Conservation (phyloP, 2,329 filamentous ascomycete genomes). For the Apiospora koreana region DNA sequence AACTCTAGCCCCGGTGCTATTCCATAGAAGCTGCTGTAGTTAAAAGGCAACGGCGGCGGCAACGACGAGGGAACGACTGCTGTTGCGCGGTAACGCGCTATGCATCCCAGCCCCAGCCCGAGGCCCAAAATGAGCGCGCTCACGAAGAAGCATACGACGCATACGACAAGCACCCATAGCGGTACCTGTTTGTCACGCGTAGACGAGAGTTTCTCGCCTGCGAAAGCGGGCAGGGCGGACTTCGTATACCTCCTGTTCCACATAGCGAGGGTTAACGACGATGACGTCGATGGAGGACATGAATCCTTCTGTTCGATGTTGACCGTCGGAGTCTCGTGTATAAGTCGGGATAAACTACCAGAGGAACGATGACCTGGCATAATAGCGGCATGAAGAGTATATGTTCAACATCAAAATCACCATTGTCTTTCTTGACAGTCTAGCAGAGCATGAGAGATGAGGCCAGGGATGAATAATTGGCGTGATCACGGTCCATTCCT, state of each 20-base stretch:
- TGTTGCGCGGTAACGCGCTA: background rate
- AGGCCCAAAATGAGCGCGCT: slow-evolving; percentile 23
- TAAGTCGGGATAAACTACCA: slow-evolving; percentile 22
- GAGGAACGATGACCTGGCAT: slow-evolving; percentile 27
- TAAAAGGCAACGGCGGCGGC: background rate
- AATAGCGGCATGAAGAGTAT: slow-evolving; percentile 18
- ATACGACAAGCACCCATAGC: slow-evolving; percentile 21
- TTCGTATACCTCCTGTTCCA: slow-evolving; percentile 19
- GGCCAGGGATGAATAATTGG: background rate
- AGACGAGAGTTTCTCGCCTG: slow-evolving; percentile 10
- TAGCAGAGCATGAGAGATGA: background rate
- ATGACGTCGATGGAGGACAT: background rate
- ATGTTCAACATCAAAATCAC: background rate
- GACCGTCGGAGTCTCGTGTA: background rate
- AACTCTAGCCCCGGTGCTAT: slow-evolving; percentile 24
- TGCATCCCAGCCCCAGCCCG: slow-evolving; percentile 20
- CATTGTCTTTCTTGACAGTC: background rate
- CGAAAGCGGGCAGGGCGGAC: slow-evolving; percentile 14
- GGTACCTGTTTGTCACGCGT: slow-evolving; percentile 15
- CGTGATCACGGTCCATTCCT: background rate
- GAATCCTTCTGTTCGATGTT: slow-evolving; percentile 13
- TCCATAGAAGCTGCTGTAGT: slow-evolving; percentile 24
- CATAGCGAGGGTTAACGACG: background rate
- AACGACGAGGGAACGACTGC: background rate
- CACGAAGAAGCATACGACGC: slow-evolving; percentile 22